phyloP scores from a whole-genome alignment of 148 eudicot species.

The Amaranthus cruentus region DNA sequence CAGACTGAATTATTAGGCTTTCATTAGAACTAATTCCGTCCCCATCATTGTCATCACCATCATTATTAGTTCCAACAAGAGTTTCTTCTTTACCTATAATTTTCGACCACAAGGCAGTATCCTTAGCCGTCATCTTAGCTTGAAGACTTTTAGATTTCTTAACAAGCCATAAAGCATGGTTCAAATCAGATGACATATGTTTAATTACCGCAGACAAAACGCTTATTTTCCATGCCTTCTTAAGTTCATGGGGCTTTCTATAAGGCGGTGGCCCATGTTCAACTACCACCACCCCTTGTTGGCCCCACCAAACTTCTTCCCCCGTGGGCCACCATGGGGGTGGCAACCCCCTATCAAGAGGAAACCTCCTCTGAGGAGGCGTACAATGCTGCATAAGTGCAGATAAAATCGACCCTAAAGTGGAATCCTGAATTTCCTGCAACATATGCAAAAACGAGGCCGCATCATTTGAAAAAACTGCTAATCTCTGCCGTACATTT shows the following conservation, averaged over 20 bases:
- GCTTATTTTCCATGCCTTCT: conserved; percentile 43
- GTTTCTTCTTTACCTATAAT: conserved; percentile 21
- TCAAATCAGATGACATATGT: conserved; percentile 41
- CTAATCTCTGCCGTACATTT: conserved; percentile 13
- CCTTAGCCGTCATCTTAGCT: conserved; percentile 45
- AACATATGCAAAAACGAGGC: conserved; percentile 21
- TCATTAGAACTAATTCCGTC: background rate
- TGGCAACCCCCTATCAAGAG: conserved; percentile 31
- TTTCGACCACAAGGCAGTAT: conserved; percentile 33
- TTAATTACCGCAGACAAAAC: conserved; percentile 38
- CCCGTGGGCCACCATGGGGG: conserved; percentile 47
- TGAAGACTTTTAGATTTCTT: conserved; percentile 41
- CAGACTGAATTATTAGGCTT: background rate
- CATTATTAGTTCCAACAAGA: conserved; percentile 9
- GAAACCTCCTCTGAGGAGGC: conserved; percentile 36
- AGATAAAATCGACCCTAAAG: conserved; percentile 34
- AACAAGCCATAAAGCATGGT: conserved; percentile 24
- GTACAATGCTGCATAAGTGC: conserved; percentile 37
- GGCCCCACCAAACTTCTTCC: conserved; percentile 28
- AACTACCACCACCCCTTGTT: conserved; percentile 14
- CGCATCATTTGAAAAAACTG: background rate
- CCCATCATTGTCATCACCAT: conserved; percentile 9
- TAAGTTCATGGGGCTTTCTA: conserved; percentile 40
- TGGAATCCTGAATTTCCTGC: conserved; percentile 35
- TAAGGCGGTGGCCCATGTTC: conserved; percentile 32